Evolutionary conservation across 805 yeast genomes (phyloP).

Genomic region (Candida koratica): DNA sequence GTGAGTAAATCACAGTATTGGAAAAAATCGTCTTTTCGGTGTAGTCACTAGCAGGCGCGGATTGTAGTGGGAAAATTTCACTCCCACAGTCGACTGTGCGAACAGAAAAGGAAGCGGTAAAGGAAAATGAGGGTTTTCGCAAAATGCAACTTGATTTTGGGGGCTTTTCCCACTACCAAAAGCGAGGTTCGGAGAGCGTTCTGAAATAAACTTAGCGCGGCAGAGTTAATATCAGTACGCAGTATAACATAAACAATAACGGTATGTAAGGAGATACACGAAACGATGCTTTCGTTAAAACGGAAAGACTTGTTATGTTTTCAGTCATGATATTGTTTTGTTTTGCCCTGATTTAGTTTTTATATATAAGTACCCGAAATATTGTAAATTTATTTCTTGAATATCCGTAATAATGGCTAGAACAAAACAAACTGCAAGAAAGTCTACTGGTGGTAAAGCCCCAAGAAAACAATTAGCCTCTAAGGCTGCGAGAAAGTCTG

Average conservation of each 20-base stretch:
- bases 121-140: conserved; percentile 2
- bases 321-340: conserved; percentile 99
- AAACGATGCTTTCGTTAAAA: conserved; percentile 3
- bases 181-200: neutral
- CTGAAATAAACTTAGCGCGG: conserved; percentile 3
- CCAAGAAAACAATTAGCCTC: conserved; percentile 51
- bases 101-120: conserved; percentile 5
- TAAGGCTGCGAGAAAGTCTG: conserved; percentile 50
- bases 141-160: neutral
- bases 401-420: conserved; percentile 59
- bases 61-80: conserved; percentile 6
- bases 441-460: conserved; percentile 50
- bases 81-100: conserved; percentile 1
- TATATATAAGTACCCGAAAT: conserved; percentile 99
- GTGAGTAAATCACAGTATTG: conserved; percentile 7
- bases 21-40: conserved; percentile 5
- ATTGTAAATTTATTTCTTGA: conserved; percentile 76
- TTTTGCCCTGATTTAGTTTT: conserved; percentile 99
- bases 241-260: neutral
- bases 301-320: conserved; percentile 47
- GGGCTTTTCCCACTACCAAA: conserved; percentile 1
- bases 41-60: conserved; percentile 4
- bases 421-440: conserved; percentile 50
- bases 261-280: neutral
- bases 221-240: conserved; percentile 2